phyloP scores from a whole-genome alignment of 768 basidiomycete species.

The Boletus coccyginus region DNA sequence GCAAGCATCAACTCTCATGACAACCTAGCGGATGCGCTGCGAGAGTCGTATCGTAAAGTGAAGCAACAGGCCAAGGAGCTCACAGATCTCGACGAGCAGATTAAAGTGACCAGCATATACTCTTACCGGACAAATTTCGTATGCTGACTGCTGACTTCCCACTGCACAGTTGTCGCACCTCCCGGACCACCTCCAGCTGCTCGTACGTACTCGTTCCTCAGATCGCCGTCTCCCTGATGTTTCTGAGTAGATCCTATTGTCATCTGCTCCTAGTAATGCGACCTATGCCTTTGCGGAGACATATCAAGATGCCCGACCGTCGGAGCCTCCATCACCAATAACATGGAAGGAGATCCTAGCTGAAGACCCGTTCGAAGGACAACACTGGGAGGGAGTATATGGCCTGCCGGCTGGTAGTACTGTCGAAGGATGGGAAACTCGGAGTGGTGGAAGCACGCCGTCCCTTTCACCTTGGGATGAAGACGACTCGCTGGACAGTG shows the following conservation, averaged over 20 bases:
- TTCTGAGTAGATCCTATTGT: slow-evolving; percentile 50
- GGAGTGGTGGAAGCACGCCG: slow-evolving; percentile 57
- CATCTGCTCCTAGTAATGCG: slow-evolving; percentile 45
- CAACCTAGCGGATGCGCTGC: slow-evolving; percentile 56
- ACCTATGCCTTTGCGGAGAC: slow-evolving; percentile 54
- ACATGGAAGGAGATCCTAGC: slow-evolving; percentile 80
- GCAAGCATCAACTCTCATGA: slow-evolving; percentile 68
- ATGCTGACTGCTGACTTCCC: slow-evolving; percentile 8
- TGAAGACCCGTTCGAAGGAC: slow-evolving; percentile 82
- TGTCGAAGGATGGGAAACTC: slow-evolving; percentile 41
- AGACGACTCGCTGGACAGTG: slow-evolving; percentile 36
- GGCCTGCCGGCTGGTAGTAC: slow-evolving; percentile 50
- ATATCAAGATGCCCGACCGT: slow-evolving; percentile 42
- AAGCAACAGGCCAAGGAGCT: slow-evolving; percentile 48
- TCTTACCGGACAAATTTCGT: neutral
- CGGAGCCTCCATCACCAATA: slow-evolving; percentile 35
- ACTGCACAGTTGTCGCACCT: slow-evolving; percentile 49
- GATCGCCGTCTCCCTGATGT: neutral
- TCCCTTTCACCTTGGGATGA: slow-evolving; percentile 68
- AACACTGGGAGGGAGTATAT: slow-evolving; percentile 81
- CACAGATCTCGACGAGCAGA: slow-evolving; percentile 62
- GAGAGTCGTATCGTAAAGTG: slow-evolving; percentile 49
- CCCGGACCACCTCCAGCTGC: slow-evolving; percentile 70
- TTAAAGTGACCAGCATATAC: slow-evolving; percentile 44
- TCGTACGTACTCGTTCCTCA: slow-evolving; percentile 44